These are phyloP conservation scores for Pisolithus sp. DNA, from an alignment of 768 basidiomycete species.

Conservation along the genomic window DNA sequence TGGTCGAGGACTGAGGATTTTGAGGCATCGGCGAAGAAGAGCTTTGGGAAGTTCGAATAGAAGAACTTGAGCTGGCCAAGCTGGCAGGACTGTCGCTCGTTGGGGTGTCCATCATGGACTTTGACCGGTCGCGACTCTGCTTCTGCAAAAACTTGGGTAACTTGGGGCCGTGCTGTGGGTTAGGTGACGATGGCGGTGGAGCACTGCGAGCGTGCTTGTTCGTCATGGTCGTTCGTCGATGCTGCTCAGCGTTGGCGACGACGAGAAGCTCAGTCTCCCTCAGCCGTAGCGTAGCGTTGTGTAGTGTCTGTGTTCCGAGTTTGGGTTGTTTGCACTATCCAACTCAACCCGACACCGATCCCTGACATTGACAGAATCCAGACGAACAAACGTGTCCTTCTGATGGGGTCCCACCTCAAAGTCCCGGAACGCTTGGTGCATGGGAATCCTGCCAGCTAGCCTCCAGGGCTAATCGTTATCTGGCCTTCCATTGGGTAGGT, in stretches of 20 bases:
- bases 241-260: slow-evolving; percentile 13
- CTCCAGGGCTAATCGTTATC: too few species aligned
- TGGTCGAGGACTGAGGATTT: slow-evolving; percentile 17
- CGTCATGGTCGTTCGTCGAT: slow-evolving; percentile 32
- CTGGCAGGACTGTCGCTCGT: slow-evolving; percentile 30
- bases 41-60: slow-evolving; percentile 21
- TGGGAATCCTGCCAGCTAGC: too few species aligned
- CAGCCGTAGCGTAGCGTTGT: not conserved
- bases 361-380: not conserved
- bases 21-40: slow-evolving; percentile 28
- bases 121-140: slow-evolving; percentile 53
- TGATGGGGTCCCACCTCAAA: too few species aligned
- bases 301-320: slow-evolving; percentile 8
- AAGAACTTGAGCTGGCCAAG: slow-evolving; percentile 39
- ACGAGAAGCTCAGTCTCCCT: slow-evolving; percentile 6
- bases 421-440: too few species aligned
- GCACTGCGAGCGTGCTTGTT: slow-evolving; percentile 39
- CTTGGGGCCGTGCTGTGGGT: slow-evolving; percentile 42
- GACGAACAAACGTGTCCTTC: too few species aligned
- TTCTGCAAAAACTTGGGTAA: slow-evolving; percentile 67
- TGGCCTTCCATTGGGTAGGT: too few species aligned
- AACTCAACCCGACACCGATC: not conserved
- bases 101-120: slow-evolving; percentile 39
- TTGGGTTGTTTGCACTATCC: slow-evolving; percentile 20
- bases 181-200: slow-evolving; percentile 37